These are phyloP conservation scores for Imleria badia DNA, from an alignment of 768 basidiomycete genomes.

Conservation along the genomic window DNA sequence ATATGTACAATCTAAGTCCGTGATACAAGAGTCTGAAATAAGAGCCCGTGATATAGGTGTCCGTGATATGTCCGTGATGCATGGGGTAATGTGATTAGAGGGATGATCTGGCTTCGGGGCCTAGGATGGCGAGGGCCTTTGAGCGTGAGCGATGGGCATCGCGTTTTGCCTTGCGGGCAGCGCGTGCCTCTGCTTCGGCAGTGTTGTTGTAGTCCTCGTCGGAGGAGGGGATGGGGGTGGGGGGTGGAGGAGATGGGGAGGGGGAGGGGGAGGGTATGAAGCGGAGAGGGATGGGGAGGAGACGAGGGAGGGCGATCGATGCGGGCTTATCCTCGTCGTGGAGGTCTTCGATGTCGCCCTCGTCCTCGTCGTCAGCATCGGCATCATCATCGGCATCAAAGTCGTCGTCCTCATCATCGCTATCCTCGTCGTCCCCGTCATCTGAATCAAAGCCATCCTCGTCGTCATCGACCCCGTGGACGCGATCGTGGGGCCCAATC, in stretches of 20 bases:
- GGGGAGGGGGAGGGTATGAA: neutral
- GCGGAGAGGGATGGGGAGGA: constrained; percentile 2
- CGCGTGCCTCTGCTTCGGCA: constrained; percentile 4
- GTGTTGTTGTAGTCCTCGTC: neutral
- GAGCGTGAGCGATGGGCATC: constrained; percentile 6
- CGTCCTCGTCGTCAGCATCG: neutral
- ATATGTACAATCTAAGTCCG: too few species aligned
- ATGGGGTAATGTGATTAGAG: too few species aligned
- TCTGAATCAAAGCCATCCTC: too few species aligned
- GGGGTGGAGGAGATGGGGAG: neutral
- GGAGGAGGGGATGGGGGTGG: too few species aligned
- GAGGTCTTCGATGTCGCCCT: neutral
- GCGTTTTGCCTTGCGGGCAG: constrained; percentile 10
- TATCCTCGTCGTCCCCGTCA: neutral
- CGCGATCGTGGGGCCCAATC: neutral
- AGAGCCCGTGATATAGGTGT: too few species aligned
- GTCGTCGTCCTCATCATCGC: neutral
- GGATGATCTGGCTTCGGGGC: neutral
- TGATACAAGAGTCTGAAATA: too few species aligned
- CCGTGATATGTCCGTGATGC: too few species aligned
- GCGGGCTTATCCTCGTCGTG: neutral
- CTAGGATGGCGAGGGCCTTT: constrained; percentile 5
- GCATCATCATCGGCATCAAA: too few species aligned
- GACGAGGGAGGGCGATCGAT: constrained; percentile 4
- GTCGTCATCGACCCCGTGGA: neutral